A percentile compares a stretch with the other conserved stretches of the same genome.
phyloP scores from a whole-genome alignment of 305 asterid genomes.

The Ajuga reptans region DNA sequence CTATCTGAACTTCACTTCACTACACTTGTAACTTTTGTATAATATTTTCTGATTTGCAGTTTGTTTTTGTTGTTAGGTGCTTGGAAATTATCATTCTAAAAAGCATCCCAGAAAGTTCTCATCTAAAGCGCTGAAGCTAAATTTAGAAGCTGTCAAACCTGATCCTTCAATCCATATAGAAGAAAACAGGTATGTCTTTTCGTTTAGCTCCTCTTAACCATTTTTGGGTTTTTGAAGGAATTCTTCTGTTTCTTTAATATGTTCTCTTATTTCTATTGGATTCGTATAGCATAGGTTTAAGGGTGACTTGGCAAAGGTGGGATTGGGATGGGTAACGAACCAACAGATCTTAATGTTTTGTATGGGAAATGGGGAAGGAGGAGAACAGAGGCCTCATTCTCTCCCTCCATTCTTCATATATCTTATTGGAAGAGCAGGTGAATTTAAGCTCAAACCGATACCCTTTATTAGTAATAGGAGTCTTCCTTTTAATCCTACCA shows the following conservation, averaged over 20 bases:
- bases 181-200: conserved; percentile 67
- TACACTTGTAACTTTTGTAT: conserved; percentile 11
- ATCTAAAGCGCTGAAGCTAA: conserved; percentile 77
- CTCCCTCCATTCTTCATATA: not conserved
- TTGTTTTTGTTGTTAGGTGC: conserved; percentile 52
- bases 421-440: not conserved
- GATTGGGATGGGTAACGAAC: not conserved
- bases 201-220: conserved; percentile 5
- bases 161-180: conserved; percentile 80
- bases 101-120: conserved; percentile 64
- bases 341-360: not conserved
- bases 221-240: not conserved
- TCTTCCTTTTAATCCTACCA: not conserved
- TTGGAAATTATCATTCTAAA: conserved; percentile 74
- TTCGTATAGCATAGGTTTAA: not conserved
- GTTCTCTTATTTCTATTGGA: not conserved
- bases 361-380: not conserved
- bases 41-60: conserved; percentile 24
- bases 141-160: conserved; percentile 77
- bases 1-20: conserved; percentile 17
- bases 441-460: not conserved
- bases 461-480: not conserved
- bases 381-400: not conserved
- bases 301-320: not conserved
- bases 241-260: conserved; percentile 19